Base-by-base conservation (phyloP, 2,329 filamentous ascomycete genomes). In the Leptographium procerum region DNA sequence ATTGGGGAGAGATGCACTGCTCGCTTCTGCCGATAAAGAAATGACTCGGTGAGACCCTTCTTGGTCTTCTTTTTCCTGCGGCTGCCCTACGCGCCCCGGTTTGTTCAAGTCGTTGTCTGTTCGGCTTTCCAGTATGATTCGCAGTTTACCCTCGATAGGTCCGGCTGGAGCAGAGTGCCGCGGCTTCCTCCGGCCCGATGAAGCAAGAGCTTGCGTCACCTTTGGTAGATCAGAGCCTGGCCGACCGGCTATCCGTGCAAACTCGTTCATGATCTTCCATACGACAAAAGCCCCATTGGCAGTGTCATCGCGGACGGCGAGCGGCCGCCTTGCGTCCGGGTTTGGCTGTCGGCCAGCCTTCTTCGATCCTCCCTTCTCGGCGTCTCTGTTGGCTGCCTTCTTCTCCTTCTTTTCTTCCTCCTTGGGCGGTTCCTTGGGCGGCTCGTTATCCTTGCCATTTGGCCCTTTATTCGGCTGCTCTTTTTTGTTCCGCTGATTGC, bases 231-330 rank as follows among this genome's bases (percentile, higher is more conserved):
- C 54, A 1, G 26, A 4, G 2, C 26, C 26, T 67, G 16, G 70
- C 69, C 55, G 75, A 71, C 13, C 67, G 56, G 60, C 55, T 26
- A 59, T 48, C 34, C 50, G 68, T 40, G 68, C 71, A 52, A 76
- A 70, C 56, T 72, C 69, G 10, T 68, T 61, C 50, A 73, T 59
- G 43, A 79, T 75, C 62, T 75, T 78, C 59, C 68, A 65, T 1
- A 71, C 70, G 60, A 75, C 71, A 60, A 75, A 77, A 0, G 75
- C 77, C 0, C 70, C 76, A 28, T 74, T 76, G 14, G 66, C 67
- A 60, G 72, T 77, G 59, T 77, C 74, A 56, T 79, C 77, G 7
- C 75, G 75, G 33, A 75, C 62, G 2, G 75, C 73, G 5, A 71
- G 70, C 0, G 77, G 75, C 19, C 75, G 71, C 45, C 69, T 66